Base-by-base conservation (phyloP, 768 basidiomycete genomes). In the Hortiboletus campestris region DNA sequence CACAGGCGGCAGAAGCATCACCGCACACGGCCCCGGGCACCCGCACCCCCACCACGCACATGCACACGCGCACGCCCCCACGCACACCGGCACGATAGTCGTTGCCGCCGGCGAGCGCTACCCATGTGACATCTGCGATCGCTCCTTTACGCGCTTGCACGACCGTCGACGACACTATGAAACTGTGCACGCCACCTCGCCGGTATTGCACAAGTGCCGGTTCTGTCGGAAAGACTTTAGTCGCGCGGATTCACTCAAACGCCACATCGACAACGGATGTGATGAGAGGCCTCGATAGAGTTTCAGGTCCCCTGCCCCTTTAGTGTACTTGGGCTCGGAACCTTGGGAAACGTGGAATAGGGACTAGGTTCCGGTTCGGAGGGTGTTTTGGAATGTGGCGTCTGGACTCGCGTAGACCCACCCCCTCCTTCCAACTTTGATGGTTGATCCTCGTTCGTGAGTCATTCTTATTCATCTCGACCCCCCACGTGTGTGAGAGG, bases 121-220 rank as follows among this genome's bases (percentile, higher is more conserved):
- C 74, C 76, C 79, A 53, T 91, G 89, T 73, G 82, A 86, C 54
- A 80, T 81, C 60, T 91, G 89, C 69, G 84, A 84, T 49, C 86
- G 87, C 71, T 86, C 88, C 25, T 91, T 91, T 69, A 89, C 88
- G 34, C 82, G 89, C 58, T 79, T 85, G 55, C 88, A 91, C 71
- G 89, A 92, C 72, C 82, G 87, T 60, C 89, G 91, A 73, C 81
- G 89, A 58, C 89, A 92, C 72, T 82, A 83, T 61, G 88, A 90
- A 71, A 88, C 85, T 16, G 85, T 89, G 63, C 89, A 91, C 63
- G 77, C 84, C 42, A 67, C 84, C 35, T 76, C 79, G 14, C 85
- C 87, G 20, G 77, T 84, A 54, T 74, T 82, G 61, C 88, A 91
- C 68, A 80, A 78, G 49, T 91, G 90, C 72, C 80, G 79, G 28